Evolutionary conservation across 2,329 filamentous ascomycete genomes (phyloP), one percentile per base, ranked within the genome.

Genomic region (Epichloe festucae): DNA sequence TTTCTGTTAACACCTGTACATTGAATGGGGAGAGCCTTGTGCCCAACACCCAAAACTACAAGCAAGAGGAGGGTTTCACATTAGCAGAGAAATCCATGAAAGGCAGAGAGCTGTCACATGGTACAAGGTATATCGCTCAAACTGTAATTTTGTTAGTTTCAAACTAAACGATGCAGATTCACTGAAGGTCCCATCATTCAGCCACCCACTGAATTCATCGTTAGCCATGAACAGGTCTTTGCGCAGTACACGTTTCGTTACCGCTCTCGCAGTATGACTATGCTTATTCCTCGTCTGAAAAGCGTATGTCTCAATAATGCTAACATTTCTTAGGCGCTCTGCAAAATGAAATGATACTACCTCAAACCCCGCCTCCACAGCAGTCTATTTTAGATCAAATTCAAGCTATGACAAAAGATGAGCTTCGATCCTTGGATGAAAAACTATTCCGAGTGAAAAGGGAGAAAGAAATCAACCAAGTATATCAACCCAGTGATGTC

Each of bases 31-130:
- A 14, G 6, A 2, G 0, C 0, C 3, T 2, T 41, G 0, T n/a
- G 7, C 1, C 7, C 14, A 3, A 7, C 34, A 3, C 12, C 11
- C 12, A 19, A 17, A 17, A 35, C 21, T 0, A 4, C 27, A 5
- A 6, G 5, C 1, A 17, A 12, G 35, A 31, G 5, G n/a, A 45
- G 12, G 1, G 8, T 1, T 48, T 54, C 14, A 27, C 27, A 7
- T 23, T 56, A 38, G 53, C 55, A 3, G 62, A 64, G 15, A 62
- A 63, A 23, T 49, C 56, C 2, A 35, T 62, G 54, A 64, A 64
- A 46, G 61, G 62, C 3, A 62, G 34, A 23, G 58, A 53, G n/a
- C 38, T 62, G 11, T 57, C 56, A 11, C 62, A 64, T 50, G 56
- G 51, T 10, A 57, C 55, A 2, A 46, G 40, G 60, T 62, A 55